Evolutionary conservation across 2,329 filamentous ascomycete genomes (phyloP).

Genomic region (Fusarium sp.): DNA sequence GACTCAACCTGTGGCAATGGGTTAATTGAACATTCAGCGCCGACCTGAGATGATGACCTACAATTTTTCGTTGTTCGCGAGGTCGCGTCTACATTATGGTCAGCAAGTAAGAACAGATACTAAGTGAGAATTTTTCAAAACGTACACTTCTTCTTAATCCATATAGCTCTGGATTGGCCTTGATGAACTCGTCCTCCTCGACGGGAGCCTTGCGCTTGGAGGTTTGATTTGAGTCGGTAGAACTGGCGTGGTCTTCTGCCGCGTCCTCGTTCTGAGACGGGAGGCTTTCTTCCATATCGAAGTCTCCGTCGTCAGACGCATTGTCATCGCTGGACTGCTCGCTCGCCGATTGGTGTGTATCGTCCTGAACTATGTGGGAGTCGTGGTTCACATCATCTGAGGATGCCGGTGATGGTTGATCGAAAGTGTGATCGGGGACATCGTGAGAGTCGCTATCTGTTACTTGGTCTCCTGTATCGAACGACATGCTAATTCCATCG

Average conservation of each 20-base stretch:
- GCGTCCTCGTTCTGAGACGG: slow-evolving; percentile 60
- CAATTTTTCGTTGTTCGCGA: slow-evolving; percentile 69
- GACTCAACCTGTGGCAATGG: slow-evolving; percentile 60
- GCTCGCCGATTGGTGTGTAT: slow-evolving; percentile 59
- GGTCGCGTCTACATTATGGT: slow-evolving; percentile 63
- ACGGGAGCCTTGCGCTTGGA: slow-evolving; percentile 78
- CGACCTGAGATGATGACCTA: slow-evolving; percentile 54
- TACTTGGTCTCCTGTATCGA: slow-evolving; percentile 53
- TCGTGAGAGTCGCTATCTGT: slow-evolving; percentile 83
- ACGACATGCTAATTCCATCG: slow-evolving; percentile 58
- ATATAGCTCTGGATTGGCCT: slow-evolving; percentile 94
- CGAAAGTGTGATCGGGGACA: slow-evolving; percentile 69
- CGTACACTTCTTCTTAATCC: slow-evolving; percentile 92
- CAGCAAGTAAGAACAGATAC: slow-evolving; percentile 51
- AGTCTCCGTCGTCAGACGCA: slow-evolving; percentile 78
- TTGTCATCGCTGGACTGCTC: slow-evolving; percentile 66
- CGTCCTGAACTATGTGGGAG: slow-evolving; percentile 57
- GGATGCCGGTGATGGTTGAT: slow-evolving; percentile 59
- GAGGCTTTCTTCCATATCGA: slow-evolving; percentile 76
- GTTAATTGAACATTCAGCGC: slow-evolving; percentile 24
- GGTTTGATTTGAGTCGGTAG: slow-evolving; percentile 76
- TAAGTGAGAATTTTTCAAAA: slow-evolving; percentile 46
- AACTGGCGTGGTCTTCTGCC: slow-evolving; percentile 73
- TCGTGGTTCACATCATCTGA: slow-evolving; percentile 60
- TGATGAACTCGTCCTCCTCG: slow-evolving; percentile 86